phyloP scores from a whole-genome alignment of 129 eudicot genomes.

The Arctium minus region DNA sequence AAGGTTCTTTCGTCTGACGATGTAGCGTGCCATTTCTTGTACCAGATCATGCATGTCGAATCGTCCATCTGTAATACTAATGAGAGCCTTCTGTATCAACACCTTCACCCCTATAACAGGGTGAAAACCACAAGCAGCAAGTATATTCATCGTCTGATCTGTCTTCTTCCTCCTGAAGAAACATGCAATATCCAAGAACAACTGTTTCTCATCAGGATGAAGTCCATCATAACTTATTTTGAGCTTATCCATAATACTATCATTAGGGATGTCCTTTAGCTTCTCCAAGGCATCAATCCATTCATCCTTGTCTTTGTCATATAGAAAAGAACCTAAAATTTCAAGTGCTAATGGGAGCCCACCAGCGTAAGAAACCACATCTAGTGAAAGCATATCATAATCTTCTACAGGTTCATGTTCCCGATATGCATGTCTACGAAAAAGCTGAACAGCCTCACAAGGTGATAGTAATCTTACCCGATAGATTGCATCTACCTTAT shows the following conservation, averaged over 20 bases:
- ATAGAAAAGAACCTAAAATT: conserved; percentile 3
- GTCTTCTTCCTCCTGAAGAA: conserved; percentile 5
- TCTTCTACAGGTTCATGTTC: not conserved
- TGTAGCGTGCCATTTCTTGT: conserved; percentile 16
- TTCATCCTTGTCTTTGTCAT: not conserved
- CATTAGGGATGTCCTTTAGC: not conserved
- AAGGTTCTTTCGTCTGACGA: not conserved
- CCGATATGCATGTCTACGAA: not conserved
- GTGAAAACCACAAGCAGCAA: not conserved
- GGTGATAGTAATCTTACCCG: not conserved
- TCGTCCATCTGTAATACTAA: not conserved
- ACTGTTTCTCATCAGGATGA: not conserved
- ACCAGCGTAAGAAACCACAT: not conserved
- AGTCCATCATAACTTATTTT: conserved; percentile 8
- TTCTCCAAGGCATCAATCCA: not conserved
- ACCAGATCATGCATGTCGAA: conserved; percentile 15
- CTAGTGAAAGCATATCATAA: not conserved
- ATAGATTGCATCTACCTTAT: not conserved
- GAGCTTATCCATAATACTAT: not conserved
- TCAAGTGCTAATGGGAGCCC: conserved; percentile 15
- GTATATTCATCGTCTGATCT: not conserved
- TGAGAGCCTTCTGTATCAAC: not conserved
- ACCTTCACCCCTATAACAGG: not conserved
- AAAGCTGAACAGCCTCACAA: not conserved
- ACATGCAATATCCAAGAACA: conserved; percentile 7